Evolutionary conservation across 305 asterid genomes (phyloP), one percentile per base, ranked within the genome.

Genomic region (Salvia sclarea): DNA sequence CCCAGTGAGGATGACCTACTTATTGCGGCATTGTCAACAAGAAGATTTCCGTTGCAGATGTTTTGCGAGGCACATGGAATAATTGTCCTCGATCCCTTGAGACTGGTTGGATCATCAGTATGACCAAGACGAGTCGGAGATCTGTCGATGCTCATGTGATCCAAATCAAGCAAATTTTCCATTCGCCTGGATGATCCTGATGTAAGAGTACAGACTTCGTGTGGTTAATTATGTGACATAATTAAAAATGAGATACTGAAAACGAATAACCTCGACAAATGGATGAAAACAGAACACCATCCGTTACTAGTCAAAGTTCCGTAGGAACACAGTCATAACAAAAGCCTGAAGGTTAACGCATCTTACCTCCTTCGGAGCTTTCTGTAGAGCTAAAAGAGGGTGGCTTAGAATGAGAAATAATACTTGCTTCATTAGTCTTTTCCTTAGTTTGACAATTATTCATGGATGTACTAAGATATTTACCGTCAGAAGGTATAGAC

Each of bases 351-450:
- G 40, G 37, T 28, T 21, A 43, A 31, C 14, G 43, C 20, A 35
- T 33, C 64, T 68, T 82, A 86, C 96, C 96, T 81, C 93, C 90
- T 77, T 84, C 86, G 1, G 90, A 84, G 84, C 92, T 88, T 77
- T 86, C 92, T 31, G 87, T 82, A 44, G 88, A 88, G 72, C 90
- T 81, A 77, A 81, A 78, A 22, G 95, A 84, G 14, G 90, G 83
- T 21, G 85, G 86, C 61, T 84, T 75, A 41, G 92, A 88, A 81
- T 79, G 85, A 79, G 68, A 79, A 61, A 82, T 72, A 44, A 78
- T 70, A 68, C 75, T 82, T 57, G 81, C 83, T 77, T 78, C 90
- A 72, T 74, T 75, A 21, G 61, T 70, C 79, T 75, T 84, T 57
- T 83, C 86, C 69, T 47, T 75, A 61, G 74, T 70, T 76, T 79